Base-by-base conservation (phyloP, 768 basidiomycete genomes). In the Rhodotorula diobovata region DNA sequence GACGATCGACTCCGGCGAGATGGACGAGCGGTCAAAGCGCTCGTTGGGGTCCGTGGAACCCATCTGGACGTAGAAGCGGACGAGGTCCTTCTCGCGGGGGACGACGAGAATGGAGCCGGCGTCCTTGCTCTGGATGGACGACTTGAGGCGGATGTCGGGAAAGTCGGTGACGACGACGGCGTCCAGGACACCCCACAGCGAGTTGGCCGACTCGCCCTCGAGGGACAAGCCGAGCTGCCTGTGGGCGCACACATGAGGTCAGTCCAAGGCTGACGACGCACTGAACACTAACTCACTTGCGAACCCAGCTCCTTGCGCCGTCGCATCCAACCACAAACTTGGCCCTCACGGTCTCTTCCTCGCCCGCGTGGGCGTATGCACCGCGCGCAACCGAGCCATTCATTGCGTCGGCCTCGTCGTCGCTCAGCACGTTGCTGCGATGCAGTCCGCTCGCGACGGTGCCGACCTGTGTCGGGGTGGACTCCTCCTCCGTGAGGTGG, bases 31-130 rank as follows among this genome's bases (percentile, higher is more conserved):
- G 56, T 67, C 63, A 10, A 70, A 48, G 10, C 67, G 66, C 45
- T 63, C 43, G 41, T 65, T 59, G 11, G 55, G 32, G 12, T 41
- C 48, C 0, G 62, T 65, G 25, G 46, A 37, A 12, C 63, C 63
- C 32, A 67, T 60, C 58, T 76, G 76, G 28, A 76, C 74, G 67
- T 76, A 76, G 74, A 76, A 72, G n/a, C 70, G 57, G 28, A 71
- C 70, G 23, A 68, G 54, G 25, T 66, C 63, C 9, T 45, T n/a
- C 54, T 71, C 67, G 35, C 74, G 45, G 16, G 71, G 61, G 0
- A 74, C 66, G 34, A 67, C 61, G 12, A 74, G 45, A 41, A 74
- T 67, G 41, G 65, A 71, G 16, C 73, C 73, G 23, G 56, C 51
- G 2, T 53, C 46, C 25, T 66, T 61, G 12, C 35, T 50, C n/a